Conservation (phyloP, 1,139 yeast genomes). For the Lodderomyces elongisporus region DNA sequence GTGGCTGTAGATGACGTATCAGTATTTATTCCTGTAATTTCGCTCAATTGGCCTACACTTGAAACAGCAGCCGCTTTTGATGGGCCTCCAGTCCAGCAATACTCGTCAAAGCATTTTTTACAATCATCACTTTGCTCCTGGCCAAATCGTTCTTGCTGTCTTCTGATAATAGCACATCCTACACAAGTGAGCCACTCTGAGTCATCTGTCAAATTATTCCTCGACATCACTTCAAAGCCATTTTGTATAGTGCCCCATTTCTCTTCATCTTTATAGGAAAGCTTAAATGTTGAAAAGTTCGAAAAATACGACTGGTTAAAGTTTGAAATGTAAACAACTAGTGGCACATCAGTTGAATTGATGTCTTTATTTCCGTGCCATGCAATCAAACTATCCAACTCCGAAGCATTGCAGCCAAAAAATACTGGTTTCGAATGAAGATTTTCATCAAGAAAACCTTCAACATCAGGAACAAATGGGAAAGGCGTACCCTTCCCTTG, state of each 20-base stretch:
- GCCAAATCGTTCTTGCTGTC: conserved; percentile 38
- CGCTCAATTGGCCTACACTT: conserved; percentile 9
- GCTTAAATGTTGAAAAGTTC: conserved; percentile 37
- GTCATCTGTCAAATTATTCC: conserved; percentile 34
- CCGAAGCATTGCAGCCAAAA: conserved; percentile 37
- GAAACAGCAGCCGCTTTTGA: conserved; percentile 17
- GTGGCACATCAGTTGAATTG: conserved; percentile 34
- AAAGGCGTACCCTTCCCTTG: conserved; percentile 40
- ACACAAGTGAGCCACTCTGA: conserved; percentile 37
- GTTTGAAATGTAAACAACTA: conserved; percentile 38
- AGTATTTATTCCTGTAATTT: conserved; percentile 6
- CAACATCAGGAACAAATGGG: conserved; percentile 36
- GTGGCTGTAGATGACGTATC: conserved; percentile 1
- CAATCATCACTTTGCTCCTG: conserved; percentile 38
- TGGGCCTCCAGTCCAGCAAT: conserved; percentile 36
- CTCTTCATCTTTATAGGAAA: conserved; percentile 35
- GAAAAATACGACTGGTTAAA: conserved; percentile 25
- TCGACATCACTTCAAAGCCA: conserved; percentile 36
- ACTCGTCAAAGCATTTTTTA: conserved; percentile 31
- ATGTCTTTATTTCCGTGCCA: conserved; percentile 23
- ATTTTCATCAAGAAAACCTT: conserved; percentile 23
- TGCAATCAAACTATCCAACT: conserved; percentile 25
- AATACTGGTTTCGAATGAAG: conserved; percentile 32
- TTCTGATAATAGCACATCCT: conserved; percentile 43
- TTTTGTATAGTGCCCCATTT: conserved; percentile 28